Evolutionary conservation across 1,139 yeast species (phyloP), one percentile per base, ranked within the genome.

Genomic region (Saccharomyces hybrid): DNA sequence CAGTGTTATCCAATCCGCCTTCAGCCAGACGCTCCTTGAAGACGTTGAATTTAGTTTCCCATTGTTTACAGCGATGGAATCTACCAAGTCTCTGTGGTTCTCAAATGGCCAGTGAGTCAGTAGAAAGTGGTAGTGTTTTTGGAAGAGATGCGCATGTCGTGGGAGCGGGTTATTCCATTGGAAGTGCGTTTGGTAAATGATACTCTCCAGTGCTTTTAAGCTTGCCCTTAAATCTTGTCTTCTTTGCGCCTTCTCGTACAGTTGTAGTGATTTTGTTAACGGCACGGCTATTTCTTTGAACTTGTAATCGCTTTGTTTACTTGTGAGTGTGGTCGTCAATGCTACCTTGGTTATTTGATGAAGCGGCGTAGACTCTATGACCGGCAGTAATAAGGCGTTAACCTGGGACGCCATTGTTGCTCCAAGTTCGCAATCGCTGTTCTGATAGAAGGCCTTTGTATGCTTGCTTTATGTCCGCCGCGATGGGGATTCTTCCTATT

Each of bases 41-140:
- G 41, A 16, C 51, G 42, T 14, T 48, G 34, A 14, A 51, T 42
- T 2, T 25, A 32, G 25, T 25, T 27, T 31, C 14, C 48, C 25
- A 11, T 47, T n/a, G 11, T 31, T 34, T 11, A 32, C 26, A n/a
- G 31, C 28, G 34, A 38, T 38, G 25, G 25, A 38, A 38, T 38
- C 44, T 5, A 16, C 44, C 44, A 38, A 19, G 19, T 11, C 11
- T n/a, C 46, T 29, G 32, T 57, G 58, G 23, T 47, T 28, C 19
- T 56, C 57, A 5, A 28, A n/a, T 2, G 60, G 60, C 60, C 60
- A 57, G 28, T 54, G 19, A 7, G 31, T n/a, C 11, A 32, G 25
- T 25, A 57, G 16, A 3, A 14, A 19, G 13, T 46, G n/a, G 16
- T 51, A 48, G 13, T 46, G 34, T 19, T 19, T 47, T 5, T 46